Evolutionary conservation across 495 filamentous ascomycete species (phyloP).

Genomic region (Penicillium pancosmium): DNA sequence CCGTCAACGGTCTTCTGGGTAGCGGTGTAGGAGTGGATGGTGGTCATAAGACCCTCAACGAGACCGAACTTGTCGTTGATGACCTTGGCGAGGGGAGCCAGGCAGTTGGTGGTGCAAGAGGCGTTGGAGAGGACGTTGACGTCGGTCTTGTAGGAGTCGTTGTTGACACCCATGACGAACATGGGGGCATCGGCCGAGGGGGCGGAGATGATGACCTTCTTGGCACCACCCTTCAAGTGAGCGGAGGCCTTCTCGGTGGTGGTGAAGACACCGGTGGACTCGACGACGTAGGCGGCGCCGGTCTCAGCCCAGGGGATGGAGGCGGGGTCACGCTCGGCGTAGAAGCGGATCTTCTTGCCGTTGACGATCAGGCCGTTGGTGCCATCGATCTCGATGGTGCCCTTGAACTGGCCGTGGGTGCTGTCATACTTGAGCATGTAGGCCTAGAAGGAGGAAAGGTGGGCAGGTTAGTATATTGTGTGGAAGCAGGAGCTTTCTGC

Average conservation of each 20-base stretch:
- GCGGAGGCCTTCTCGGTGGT: slow-evolving; percentile 92
- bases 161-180: slow-evolving; percentile 99
- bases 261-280: slow-evolving; percentile 99
- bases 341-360: slow-evolving; percentile 96
- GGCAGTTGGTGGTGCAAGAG: slow-evolving; percentile 99
- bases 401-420: slow-evolving; percentile 96
- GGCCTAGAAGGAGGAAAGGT: slow-evolving; percentile 54
- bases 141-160: slow-evolving; percentile 85
- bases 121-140: slow-evolving; percentile 97
- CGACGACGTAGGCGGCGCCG: slow-evolving; percentile 93
- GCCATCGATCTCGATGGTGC: slow-evolving; percentile 68
- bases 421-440: slow-evolving; percentile 99
- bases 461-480: neutral
- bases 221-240: slow-evolving; percentile 98
- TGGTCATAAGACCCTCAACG: slow-evolving; percentile 99
- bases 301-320: slow-evolving; percentile 89
- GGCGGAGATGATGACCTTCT: slow-evolving; percentile 99
- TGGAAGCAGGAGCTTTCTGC: neutral
- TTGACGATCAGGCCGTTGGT: slow-evolving; percentile 83
- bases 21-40: slow-evolving; percentile 98
- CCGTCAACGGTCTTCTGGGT: slow-evolving; percentile 99
- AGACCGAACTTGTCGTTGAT: slow-evolving; percentile 97
- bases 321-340: slow-evolving; percentile 87
- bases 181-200: slow-evolving; percentile 98
- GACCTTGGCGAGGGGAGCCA: slow-evolving; percentile 98